phyloP scores from a whole-genome alignment of 2,329 filamentous ascomycete species.

The Nannizziopsis barbatae region DNA sequence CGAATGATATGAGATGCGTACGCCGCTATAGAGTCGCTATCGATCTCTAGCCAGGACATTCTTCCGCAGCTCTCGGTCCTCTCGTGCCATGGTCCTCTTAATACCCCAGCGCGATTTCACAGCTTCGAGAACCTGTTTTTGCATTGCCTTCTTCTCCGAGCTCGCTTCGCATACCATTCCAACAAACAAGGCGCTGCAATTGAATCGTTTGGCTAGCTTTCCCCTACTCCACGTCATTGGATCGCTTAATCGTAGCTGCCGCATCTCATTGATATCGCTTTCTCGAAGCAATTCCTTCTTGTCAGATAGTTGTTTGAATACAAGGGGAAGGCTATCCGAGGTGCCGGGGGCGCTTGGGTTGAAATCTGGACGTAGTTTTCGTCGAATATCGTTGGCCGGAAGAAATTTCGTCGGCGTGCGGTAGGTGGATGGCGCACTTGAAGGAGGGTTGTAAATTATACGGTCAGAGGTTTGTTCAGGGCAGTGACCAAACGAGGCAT shows the following conservation, averaged over 20 bases:
- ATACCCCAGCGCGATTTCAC: conserved; percentile 51
- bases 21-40: conserved; percentile 21
- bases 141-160: conserved; percentile 38
- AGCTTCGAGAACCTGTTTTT: conserved; percentile 40
- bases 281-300: conserved; percentile 52
- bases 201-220: conserved; percentile 51
- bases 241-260: conserved; percentile 43
- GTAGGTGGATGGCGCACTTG: conserved; percentile 51
- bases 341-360: conserved; percentile 18
- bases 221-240: conserved; percentile 50
- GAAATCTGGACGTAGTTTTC: conserved; percentile 34
- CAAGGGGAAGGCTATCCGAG: conserved; percentile 33
- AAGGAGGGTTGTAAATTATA: conserved; percentile 57
- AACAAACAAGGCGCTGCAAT: conserved; percentile 52
- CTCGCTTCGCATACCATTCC: conserved; percentile 48
- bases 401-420: conserved; percentile 56
- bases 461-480: conserved; percentile 37
- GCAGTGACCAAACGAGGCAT: conserved; percentile 38
- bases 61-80: conserved; percentile 50
- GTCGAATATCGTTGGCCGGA: conserved; percentile 46
- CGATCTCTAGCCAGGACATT: conserved; percentile 50
- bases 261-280: conserved; percentile 49
- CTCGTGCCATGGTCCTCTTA: conserved; percentile 48
- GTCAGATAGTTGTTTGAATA: conserved; percentile 42
- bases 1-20: neutral